Evolutionary conservation across 352 stramenopile genomes (phyloP), one percentile per base, ranked within the genome.

Genomic region (Globisporangium lucens): DNA sequence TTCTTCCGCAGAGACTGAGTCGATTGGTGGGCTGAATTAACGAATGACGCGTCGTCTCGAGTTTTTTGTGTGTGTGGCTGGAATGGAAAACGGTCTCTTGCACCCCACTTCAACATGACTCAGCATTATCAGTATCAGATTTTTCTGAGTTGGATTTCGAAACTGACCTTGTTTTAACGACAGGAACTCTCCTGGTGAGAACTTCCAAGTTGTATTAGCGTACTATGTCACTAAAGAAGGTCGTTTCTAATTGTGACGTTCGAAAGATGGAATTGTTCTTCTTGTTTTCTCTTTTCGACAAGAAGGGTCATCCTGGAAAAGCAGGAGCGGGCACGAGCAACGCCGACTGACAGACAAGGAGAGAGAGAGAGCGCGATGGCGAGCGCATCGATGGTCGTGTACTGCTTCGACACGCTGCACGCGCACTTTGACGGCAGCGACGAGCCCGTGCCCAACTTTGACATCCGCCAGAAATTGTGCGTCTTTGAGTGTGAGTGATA

Each of bases 371-470:
- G 24, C 24, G 12, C 46, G 20, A 94, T 94, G 86, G 86, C 86
- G 70, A 90, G 76, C 66, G 82, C 79, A 0, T 84, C 79, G 60
- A 94, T 94, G 86, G 86, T 94, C 63, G 81, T 88, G 56, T 94
- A 87, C 77, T 94, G 86, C 78, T 94, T 94, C 66, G 86, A 94
- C 75, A 90, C 82, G 61, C 73, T 94, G 68, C 79, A 83, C 56
- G 83, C 82, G 62, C 86, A 93, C 62, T 89, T 94, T 43, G 60
- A 80, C 43, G 81, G 80, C 58, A 63, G 67, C 30, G 53, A 72
- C 17, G 84, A 87, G 63, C 86, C 86, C 20, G 68, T 68, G 38
- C 79, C 83, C 7, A 41, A 61, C 33, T 94, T 94, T 52, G 75
- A 92, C 52, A 74, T 80, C 49, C 64, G 81, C 51, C 66, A 86